These are phyloP conservation scores for Xylaria sp. DNA, from an alignment of 2,329 filamentous ascomycete genomes.

Conservation along the genomic window DNA sequence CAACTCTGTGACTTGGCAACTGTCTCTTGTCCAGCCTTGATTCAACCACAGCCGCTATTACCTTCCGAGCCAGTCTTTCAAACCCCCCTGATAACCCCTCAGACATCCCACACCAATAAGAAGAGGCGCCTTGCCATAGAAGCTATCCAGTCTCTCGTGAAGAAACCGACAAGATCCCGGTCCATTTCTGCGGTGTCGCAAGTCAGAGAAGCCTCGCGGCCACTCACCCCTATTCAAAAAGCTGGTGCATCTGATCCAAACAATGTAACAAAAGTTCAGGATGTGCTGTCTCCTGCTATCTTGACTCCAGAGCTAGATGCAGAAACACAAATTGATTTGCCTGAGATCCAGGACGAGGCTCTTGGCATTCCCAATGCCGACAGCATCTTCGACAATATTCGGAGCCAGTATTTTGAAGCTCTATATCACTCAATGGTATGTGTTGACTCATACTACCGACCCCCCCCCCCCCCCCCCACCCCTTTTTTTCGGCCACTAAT, in stretches of 20 bases:
- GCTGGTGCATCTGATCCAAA: neutral
- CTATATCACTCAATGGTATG: conserved; percentile 68
- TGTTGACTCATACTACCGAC: conserved; percentile 32
- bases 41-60: conserved; percentile 41
- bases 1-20: conserved; percentile 58
- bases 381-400: conserved; percentile 63
- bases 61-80: conserved; percentile 28
- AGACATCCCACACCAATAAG: conserved; percentile 56
- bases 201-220: conserved; percentile 11
- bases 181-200: conserved; percentile 44
- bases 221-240: conserved; percentile 23
- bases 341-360: conserved; percentile 28
- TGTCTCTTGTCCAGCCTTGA: conserved; percentile 46
- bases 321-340: conserved; percentile 18
- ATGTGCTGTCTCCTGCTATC: neutral
- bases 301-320: neutral
- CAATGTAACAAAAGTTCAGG: neutral
- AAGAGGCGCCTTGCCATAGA: conserved; percentile 66
- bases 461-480: too few species aligned
- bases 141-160: conserved; percentile 66
- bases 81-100: conserved; percentile 49
- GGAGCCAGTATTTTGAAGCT: conserved; percentile 63
- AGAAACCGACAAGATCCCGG: conserved; percentile 54
- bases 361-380: conserved; percentile 51
- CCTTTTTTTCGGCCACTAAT: conserved; percentile 45